Conservation (phyloP, 768 basidiomycete genomes). For the Pulveroboletus frians region DNA sequence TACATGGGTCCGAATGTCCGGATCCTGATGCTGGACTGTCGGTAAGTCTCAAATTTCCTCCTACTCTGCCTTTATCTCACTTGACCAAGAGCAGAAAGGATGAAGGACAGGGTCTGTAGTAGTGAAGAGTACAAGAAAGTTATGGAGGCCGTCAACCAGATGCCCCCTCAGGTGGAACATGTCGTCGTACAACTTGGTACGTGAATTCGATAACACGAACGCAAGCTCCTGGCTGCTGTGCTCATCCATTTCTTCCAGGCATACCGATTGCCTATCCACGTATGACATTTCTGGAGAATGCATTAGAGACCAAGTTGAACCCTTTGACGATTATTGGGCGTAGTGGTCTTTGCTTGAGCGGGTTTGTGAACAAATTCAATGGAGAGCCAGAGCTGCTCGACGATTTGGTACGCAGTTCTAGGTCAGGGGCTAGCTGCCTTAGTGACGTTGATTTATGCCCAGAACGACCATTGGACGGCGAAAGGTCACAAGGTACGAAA, state of each 20-base stretch:
- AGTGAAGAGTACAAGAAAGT: slow-evolving; percentile 63
- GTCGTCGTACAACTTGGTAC: slow-evolving; percentile 76
- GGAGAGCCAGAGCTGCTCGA: slow-evolving; percentile 91
- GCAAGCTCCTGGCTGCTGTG: not conserved
- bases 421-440: slow-evolving; percentile 22
- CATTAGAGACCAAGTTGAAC: slow-evolving; percentile 78
- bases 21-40: slow-evolving; percentile 77
- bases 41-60: slow-evolving; percentile 40
- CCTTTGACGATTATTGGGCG: slow-evolving; percentile 75
- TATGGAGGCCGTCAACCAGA: slow-evolving; percentile 53
- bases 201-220: not conserved
- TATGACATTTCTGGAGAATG: slow-evolving; percentile 80
- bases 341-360: slow-evolving; percentile 61
- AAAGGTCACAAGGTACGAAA: slow-evolving; percentile 62
- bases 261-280: slow-evolving; percentile 90
- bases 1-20: slow-evolving; percentile 75
- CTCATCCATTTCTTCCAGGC: slow-evolving; percentile 33
- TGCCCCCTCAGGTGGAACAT: slow-evolving; percentile 73
- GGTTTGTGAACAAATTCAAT: slow-evolving; percentile 88
- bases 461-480: slow-evolving; percentile 94
- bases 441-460: slow-evolving; percentile 44
- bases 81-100: slow-evolving; percentile 70
- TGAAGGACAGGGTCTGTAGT: slow-evolving; percentile 77
- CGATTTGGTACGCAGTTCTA: slow-evolving; percentile 59
- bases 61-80: slow-evolving; percentile 1